phyloP scores from a whole-genome alignment of 805 yeast species.

The Ogataea nitratoaversa region DNA sequence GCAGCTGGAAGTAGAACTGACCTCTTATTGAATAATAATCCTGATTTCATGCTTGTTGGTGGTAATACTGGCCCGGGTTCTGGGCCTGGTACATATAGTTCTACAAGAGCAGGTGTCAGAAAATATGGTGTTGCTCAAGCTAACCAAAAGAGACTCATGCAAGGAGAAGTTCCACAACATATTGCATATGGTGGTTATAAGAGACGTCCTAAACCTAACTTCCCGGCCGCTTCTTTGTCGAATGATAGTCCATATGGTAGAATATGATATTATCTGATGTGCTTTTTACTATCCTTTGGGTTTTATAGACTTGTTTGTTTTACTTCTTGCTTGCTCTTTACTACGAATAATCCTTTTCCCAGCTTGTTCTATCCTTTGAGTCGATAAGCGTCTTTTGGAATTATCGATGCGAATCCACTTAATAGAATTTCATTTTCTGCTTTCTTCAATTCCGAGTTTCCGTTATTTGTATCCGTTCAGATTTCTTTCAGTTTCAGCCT shows the following conservation, averaged over 20 bases:
- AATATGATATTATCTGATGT: constrained; percentile 6
- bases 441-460: constrained; percentile 4
- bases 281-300: neutral
- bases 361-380: too few species aligned
- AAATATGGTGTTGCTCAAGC: constrained; percentile 20
- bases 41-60: constrained; percentile 38
- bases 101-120: constrained; percentile 18
- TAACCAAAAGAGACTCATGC: constrained; percentile 9
- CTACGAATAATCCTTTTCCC: too few species aligned
- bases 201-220: constrained; percentile 25
- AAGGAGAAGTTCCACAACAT: constrained; percentile 16
- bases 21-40: constrained; percentile 41
- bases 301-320: neutral
- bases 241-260: constrained; percentile 42
- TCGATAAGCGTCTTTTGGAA: too few species aligned
- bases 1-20: constrained; percentile 37
- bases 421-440: constrained; percentile 3
- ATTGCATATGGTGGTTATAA: constrained; percentile 18
- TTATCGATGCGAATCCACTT: too few species aligned
- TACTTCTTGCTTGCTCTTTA: too few species aligned
- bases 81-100: neutral
- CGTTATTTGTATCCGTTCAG: neutral
- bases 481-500: neutral
- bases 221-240: constrained; percentile 39
- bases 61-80: neutral